A percentile compares a stretch with the other conserved stretches of the same genome.
Conservation (phyloP, 2,329 filamentous ascomycete species). For the Scedosporium aurantiacum region DNA sequence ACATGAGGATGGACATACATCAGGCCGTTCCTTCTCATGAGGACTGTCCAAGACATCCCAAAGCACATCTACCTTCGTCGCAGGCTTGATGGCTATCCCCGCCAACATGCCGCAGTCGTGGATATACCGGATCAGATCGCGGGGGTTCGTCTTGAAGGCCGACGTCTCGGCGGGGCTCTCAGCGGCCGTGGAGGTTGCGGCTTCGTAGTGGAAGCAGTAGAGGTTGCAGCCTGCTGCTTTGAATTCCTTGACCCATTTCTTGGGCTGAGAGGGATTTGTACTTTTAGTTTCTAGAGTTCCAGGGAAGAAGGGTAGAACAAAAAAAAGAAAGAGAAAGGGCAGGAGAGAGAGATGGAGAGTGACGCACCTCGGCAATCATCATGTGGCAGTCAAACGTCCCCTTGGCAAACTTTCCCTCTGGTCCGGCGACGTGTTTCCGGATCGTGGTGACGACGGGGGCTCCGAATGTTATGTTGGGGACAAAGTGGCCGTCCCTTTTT, state of each 20-base stretch:
- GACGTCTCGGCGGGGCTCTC: conserved; percentile 62
- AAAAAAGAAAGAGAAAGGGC: too few species aligned
- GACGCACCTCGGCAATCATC: conserved; percentile 91
- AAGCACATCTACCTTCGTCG: conserved; percentile 79
- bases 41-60: conserved; percentile 76
- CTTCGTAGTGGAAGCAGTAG: conserved; percentile 99
- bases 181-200: conserved; percentile 78
- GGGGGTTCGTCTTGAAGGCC: conserved; percentile 66
- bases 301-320: neutral
- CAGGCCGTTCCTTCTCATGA: conserved; percentile 66
- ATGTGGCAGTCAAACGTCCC: conserved; percentile 99
- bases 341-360: neutral
- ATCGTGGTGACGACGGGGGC: conserved; percentile 93
- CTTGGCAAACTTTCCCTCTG: conserved; percentile 56
- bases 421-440: conserved; percentile 70
- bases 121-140: conserved; percentile 80
- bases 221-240: conserved; percentile 88
- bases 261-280: conserved; percentile 51
- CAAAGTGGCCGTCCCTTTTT: conserved; percentile 89
- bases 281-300: neutral
- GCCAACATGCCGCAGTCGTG: conserved; percentile 81
- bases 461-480: conserved; percentile 96
- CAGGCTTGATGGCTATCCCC: conserved; percentile 91
- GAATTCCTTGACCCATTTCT: conserved; percentile 97
- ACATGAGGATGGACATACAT: conserved; percentile 73